phyloP scores from a whole-genome alignment of 2,329 filamentous ascomycete species.

The Passalora sequoiae region DNA sequence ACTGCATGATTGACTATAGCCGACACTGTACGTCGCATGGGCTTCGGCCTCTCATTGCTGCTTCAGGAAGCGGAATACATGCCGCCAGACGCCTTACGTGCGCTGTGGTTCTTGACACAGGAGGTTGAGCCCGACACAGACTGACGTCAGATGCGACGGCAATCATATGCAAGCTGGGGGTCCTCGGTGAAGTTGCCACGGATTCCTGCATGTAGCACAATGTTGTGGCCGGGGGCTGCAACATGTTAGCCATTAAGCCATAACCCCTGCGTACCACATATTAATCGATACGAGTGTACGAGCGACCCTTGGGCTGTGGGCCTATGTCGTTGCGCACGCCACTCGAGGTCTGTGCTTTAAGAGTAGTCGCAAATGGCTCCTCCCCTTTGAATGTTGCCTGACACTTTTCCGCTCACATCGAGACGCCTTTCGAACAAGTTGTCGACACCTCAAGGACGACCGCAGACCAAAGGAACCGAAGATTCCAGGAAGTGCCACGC shows the following conservation, averaged over 20 bases:
- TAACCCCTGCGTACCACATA: neutral
- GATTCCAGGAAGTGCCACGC: no score
- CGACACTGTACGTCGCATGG: neutral
- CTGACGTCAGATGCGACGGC: neutral
- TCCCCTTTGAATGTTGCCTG: no score
- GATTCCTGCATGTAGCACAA: neutral
- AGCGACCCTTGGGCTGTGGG: neutral
- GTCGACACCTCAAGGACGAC: no score
- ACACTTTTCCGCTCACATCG: no score
- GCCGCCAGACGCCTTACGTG: neutral
- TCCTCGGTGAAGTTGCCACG: constrained; percentile 1
- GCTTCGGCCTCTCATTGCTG: neutral
- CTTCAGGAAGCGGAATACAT: neutral
- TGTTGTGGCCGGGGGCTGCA: no score
- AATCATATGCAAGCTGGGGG: neutral
- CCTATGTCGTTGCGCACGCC: neutral
- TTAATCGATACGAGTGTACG: neutral
- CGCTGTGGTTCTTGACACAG: neutral
- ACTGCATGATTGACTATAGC: neutral
- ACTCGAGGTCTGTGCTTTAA: neutral
- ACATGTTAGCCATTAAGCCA: neutral
- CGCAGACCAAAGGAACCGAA: no score
- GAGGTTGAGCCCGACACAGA: neutral
- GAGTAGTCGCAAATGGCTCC: no score
- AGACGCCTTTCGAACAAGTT: no score